These are phyloP conservation scores for Phialemoniopsis sp. DNA, from an alignment of 2,329 filamentous ascomycete species.

Conservation along the genomic window DNA sequence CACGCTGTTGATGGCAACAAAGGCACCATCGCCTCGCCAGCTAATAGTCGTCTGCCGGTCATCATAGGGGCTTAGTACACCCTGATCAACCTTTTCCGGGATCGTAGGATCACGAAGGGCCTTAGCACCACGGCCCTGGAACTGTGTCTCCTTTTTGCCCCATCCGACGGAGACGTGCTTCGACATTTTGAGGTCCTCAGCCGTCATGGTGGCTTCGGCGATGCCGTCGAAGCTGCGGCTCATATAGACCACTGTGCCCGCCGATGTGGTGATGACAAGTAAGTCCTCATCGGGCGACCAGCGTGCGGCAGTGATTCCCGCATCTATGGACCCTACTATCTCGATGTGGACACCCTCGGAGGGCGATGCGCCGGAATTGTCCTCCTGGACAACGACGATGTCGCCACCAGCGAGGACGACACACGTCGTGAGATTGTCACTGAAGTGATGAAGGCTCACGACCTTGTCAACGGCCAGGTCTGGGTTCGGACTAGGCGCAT, in stretches of 20 bases:
- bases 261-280: constrained; percentile 75
- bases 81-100: constrained; percentile 86
- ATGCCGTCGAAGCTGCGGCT: constrained; percentile 85
- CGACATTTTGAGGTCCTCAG: constrained; percentile 78
- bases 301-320: constrained; percentile 80
- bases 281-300: constrained; percentile 98
- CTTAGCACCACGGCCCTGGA: constrained; percentile 84
- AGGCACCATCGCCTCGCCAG: constrained; percentile 94
- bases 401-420: constrained; percentile 87
- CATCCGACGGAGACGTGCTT: constrained; percentile 96
- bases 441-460: constrained; percentile 78
- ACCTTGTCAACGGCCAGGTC: constrained; percentile 72
- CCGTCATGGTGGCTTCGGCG: constrained; percentile 65
- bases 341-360: constrained; percentile 59
- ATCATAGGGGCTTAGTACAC: constrained; percentile 70
- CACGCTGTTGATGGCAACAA: constrained; percentile 80
- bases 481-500: constrained; percentile 76
- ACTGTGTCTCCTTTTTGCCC: constrained; percentile 98
- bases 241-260: constrained; percentile 83
- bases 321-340: constrained; percentile 91
- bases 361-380: constrained; percentile 56
- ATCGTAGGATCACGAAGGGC: constrained; percentile 91
- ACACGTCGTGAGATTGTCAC: constrained; percentile 72
- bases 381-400: constrained; percentile 79
- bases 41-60: constrained; percentile 69